Conservation (phyloP, 2,329 filamentous ascomycete species). For the Tolypocladium paradoxum region DNA sequence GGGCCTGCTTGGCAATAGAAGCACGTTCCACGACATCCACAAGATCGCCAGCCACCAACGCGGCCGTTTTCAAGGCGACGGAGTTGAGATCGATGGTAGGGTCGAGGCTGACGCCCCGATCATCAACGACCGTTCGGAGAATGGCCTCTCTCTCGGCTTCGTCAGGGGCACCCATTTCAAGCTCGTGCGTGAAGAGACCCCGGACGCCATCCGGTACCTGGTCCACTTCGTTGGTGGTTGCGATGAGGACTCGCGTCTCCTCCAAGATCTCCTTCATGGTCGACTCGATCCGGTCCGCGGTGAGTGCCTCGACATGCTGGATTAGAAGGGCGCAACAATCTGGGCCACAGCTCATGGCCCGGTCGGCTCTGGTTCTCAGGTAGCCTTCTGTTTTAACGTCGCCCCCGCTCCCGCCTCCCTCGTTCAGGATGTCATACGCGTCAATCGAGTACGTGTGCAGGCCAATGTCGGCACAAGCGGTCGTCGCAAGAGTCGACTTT, state of each 20-base stretch:
- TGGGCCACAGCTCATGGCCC: conserved; percentile 78
- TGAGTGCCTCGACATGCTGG: conserved; percentile 81
- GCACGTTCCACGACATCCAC: conserved; percentile 92
- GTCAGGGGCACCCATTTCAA: conserved; percentile 87
- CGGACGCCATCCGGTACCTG: conserved; percentile 86
- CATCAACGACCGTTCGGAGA: conserved; percentile 64
- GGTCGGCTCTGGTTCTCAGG: conserved; percentile 74
- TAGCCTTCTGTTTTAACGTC: conserved; percentile 94
- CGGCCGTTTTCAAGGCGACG: conserved; percentile 90
- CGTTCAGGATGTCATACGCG: conserved; percentile 88
- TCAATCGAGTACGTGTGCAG: conserved; percentile 84
- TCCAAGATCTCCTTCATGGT: conserved; percentile 74
- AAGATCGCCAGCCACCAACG: conserved; percentile 85
- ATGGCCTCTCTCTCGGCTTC: conserved; percentile 88
- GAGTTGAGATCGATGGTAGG: conserved; percentile 73
- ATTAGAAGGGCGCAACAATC: conserved; percentile 78
- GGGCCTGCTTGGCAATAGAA: conserved; percentile 61
- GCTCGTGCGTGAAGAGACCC: conserved; percentile 86
- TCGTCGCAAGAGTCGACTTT: conserved; percentile 67
- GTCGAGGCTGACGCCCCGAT: conserved; percentile 66
- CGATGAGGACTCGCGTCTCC: conserved; percentile 74
- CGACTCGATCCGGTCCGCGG: conserved; percentile 78
- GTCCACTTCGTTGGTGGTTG: conserved; percentile 90
- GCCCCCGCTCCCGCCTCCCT: conserved; percentile 67
- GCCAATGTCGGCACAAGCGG: conserved; percentile 79